Evolutionary conservation across 768 basidiomycete genomes (phyloP).

Genomic region (Tricholomella constricta): DNA sequence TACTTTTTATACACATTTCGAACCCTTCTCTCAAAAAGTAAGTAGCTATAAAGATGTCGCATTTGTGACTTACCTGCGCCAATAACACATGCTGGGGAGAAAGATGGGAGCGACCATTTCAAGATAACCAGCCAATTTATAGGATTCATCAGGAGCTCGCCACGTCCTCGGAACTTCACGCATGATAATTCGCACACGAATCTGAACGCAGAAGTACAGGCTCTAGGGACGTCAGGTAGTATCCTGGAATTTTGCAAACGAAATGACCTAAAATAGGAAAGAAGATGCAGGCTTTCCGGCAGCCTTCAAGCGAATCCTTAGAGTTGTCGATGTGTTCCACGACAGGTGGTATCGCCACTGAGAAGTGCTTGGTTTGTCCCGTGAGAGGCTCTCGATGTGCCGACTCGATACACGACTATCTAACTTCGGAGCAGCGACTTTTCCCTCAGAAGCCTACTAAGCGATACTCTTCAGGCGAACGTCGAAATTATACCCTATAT

Average conservation of each 20-base stretch:
- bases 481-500: background rate
- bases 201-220: slow-evolving; percentile 12
- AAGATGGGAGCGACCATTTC: slow-evolving; percentile 15
- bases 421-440: slow-evolving; percentile 3
- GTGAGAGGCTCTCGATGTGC: slow-evolving; percentile 12
- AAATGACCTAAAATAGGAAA: slow-evolving; percentile 18
- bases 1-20: slow-evolving; percentile 56
- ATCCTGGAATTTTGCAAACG: slow-evolving; percentile 11
- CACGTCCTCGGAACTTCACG: slow-evolving; percentile 19
- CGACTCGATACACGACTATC: slow-evolving; percentile 4
- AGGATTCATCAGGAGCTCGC: slow-evolving; percentile 17
- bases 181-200: slow-evolving; percentile 21
- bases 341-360: slow-evolving; percentile 9
- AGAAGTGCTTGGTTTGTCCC: slow-evolving; percentile 18
- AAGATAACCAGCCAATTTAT: slow-evolving; percentile 25
- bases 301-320: slow-evolving; percentile 3
- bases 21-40: slow-evolving; percentile 44
- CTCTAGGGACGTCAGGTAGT: slow-evolving; percentile 12
- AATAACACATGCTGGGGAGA: slow-evolving; percentile 53
- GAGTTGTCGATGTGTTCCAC: slow-evolving; percentile 3
- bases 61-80: slow-evolving; percentile 49
- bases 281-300: slow-evolving; percentile 18
- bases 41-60: slow-evolving; percentile 17
- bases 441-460: background rate
- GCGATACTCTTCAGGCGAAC: slow-evolving; percentile 1